Base-by-base conservation (phyloP, 2,329 filamentous ascomycete genomes). In the Zasmidium cellare region DNA sequence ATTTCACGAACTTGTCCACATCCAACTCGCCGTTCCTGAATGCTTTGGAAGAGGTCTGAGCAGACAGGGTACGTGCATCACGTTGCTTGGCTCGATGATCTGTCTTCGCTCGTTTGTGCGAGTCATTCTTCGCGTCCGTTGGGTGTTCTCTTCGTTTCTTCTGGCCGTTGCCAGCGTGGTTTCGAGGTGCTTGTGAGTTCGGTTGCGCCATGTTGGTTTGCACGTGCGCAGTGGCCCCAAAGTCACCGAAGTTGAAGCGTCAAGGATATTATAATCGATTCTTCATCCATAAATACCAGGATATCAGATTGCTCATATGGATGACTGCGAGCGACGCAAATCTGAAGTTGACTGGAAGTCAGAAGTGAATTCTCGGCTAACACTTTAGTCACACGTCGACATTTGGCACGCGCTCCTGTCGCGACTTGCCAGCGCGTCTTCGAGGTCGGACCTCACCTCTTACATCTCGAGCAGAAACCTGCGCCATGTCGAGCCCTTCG, bases 1-100 rank as follows among this genome's bases (percentile, higher is more conserved):
- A 87, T 65, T 86, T 86, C 65, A 97, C 82, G 69, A 97, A 99
- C 24, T 88, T 85, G 65, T 89, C 86, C 52, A 97, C 83, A 71
- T 97, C 88, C 59, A 99, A 82, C 71, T 96, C 88, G 71, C 93
- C 94, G 75, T 84, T 81, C 56, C 78, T 79, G 65, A 84, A 84
- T 50, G 89, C 86, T 51, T 77, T 79, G 22, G 76, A 76, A 9
- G 74, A 69, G 1, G 75, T 74, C 61, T 82, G 79, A 3, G 76
- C 72, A 16, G 77, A 67, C 28, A 83, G 78, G 11, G 72, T 68
- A 45, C 80, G 75, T 47, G 79, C 79, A 68, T 80, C 77, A 56
- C 71, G 72, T 38, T 64, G 62, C 46, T 67, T 68, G 6, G 64
- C 51, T 45, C 63, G 61, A 23, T 68, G 65, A 35, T 70, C 62